Evolutionary conservation across 305 asterid genomes (phyloP), one percentile per base, ranked within the genome.

Genomic region (Fraxinus paxiana): DNA sequence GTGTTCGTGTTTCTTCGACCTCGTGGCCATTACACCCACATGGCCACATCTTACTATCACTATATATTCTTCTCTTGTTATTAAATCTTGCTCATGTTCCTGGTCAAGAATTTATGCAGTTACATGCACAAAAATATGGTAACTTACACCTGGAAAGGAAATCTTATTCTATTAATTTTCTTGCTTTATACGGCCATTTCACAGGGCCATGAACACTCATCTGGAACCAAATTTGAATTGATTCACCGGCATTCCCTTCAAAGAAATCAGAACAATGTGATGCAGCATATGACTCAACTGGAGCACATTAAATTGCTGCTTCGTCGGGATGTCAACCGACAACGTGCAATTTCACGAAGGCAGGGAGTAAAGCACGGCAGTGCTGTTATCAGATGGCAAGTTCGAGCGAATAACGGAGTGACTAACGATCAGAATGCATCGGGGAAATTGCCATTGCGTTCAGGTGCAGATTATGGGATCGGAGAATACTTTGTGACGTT

Each of bases 381-480:
- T 3, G 75, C 8, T n/a, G 2, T 43, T 43, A 43, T 43, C 75
- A 76, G 87, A 80, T 34, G 88, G 59, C 54, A 28, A 10, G 5
- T 8, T 6, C 81, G 37, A 83, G 88, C 77, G 35, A 26, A 15
- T 1, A 20, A 13, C 46, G 13, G 78, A 59, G 12, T 77, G 2
- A 56, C 24, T 2, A 10, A 26, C 12, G 28, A 30, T 18, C 20
- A 5, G 43, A 77, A 80, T 43, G 84, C 69, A 1, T 26, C 88
- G 8, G 89, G 84, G 0, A 84, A 84, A 71, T 13, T 87, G 83
- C 79, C 82, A 18, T 71, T 89, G 4, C 30, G 79, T 69, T 83
- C 94, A 5, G 94, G 81, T 0, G 94, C 92, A 0, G 92, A 91
- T 59, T 78, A 43, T 69, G 94, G 94, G 2, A 77, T 71, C 0